These are phyloP conservation scores for Leucosporidium yakuticum DNA, from an alignment of 768 basidiomycete genomes.

Conservation along the genomic window DNA sequence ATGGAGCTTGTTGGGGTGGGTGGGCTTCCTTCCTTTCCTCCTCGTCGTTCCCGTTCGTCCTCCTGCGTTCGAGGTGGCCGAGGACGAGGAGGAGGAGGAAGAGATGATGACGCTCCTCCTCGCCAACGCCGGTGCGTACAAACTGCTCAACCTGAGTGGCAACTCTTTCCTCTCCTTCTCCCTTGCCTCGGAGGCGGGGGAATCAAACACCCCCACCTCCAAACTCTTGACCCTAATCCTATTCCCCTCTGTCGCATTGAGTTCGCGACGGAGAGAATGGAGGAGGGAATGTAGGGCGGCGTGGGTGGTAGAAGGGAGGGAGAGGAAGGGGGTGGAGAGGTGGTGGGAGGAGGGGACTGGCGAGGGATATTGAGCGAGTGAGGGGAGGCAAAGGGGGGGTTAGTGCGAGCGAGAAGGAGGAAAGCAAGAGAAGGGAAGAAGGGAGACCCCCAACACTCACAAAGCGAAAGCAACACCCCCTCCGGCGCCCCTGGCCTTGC, in stretches of 20 bases:
- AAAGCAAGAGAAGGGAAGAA: neutral
- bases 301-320: conserved; percentile 19
- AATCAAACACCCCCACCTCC: conserved; percentile 21
- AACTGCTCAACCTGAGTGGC: conserved; percentile 17
- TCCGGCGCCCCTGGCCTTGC: conserved; percentile 11
- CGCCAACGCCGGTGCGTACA: conserved; percentile 23
- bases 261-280: conserved; percentile 33
- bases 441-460: no score
- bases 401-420: neutral
- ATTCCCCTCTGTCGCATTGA: conserved; percentile 1
- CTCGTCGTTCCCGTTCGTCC: neutral
- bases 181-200: neutral
- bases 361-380: no score
- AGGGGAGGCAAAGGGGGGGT: neutral
- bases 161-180: neutral
- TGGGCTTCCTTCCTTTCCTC: conserved; percentile 5
- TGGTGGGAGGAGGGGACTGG: conserved; percentile 21
- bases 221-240: conserved; percentile 16
- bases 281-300: conserved; percentile 23
- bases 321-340: conserved; percentile 29
- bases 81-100: neutral
- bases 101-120: no score
- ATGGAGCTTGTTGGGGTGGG: conserved; percentile 3
- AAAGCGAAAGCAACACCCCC: conserved; percentile 15
- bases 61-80: neutral